Base-by-base conservation (phyloP, 1,139 yeast genomes). In the Pichia terricola region DNA sequence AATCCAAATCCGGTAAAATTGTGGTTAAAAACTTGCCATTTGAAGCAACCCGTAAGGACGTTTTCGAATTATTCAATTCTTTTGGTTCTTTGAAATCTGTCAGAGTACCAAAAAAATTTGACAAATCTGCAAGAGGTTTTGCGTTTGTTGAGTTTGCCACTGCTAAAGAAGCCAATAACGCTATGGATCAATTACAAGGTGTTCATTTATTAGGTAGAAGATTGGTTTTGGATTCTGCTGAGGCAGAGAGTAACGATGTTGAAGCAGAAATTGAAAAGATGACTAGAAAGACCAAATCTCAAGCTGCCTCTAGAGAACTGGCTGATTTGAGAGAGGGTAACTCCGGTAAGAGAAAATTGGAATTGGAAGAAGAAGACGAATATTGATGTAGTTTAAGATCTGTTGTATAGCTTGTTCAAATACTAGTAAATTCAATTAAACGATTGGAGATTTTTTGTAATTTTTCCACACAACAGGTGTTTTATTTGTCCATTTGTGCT, bases 191-290 rank as follows among this genome's bases (percentile, higher is more conserved):
- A 61, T 74, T 91, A 53, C 85, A 82, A 62, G 98, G 98, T 49
- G 96, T 94, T 3, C 99, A 91, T 74, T 82, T 91, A 65, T 75
- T 91, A 45, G 99, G 99, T 38, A 81, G 99, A 68, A 77, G 96
- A 53, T 70, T 91, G 55, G 96, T 91, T n/a, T 79, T 94, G 81
- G 95, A 91, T 62, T 88, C 75, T 57, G 98, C 98, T 22, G 84
- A 87, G 58, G 77, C 75, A 49, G 95, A 82, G 45, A 75, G 91
- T 35, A 81, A 70, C 38, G 77, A 85, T 62, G 95, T 87, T 11
- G 97, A 91, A 60, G 91, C 77, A 41, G 96, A 89, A 63, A 88
- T 91, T 53, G 88, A 80, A 40, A 77, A 80, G 61, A 84, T 89
- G 95, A 89, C 95, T 22, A 75, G 72, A 55, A 88, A 85, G 69